These are phyloP conservation scores for Coemansia sp. DNA, from an alignment of 192 early-diverging fungal species.

Conservation along the genomic window DNA sequence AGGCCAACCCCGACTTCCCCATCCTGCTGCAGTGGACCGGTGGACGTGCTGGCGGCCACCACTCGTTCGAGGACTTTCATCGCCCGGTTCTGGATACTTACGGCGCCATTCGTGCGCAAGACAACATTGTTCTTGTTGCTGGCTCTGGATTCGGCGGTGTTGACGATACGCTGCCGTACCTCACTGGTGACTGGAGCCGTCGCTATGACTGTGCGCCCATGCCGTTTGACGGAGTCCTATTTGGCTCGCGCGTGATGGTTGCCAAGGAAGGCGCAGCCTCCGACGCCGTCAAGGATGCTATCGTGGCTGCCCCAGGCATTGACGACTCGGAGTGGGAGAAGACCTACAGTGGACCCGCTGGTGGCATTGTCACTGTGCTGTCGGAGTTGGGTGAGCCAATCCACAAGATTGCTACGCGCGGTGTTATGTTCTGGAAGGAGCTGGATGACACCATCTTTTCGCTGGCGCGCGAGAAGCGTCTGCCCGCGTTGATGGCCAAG, in stretches of 20 bases:
- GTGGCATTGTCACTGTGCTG: constrained; percentile 82
- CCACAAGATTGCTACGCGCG: constrained; percentile 89
- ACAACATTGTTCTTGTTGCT: constrained; percentile 84
- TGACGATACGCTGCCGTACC: constrained; percentile 81
- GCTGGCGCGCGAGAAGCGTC: constrained; percentile 80
- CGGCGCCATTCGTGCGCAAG: constrained; percentile 67
- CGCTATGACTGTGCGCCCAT: constrained; percentile 83
- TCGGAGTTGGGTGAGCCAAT: constrained; percentile 93
- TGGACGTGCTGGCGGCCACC: constrained; percentile 95
- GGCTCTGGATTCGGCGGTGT: constrained; percentile 91
- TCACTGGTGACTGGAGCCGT: constrained; percentile 90
- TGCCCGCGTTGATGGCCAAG: constrained; percentile 62
- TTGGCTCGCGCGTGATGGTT: constrained; percentile 94
- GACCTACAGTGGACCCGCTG: constrained; percentile 74
- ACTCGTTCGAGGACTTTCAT: constrained; percentile 96
- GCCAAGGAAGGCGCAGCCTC: constrained; percentile 84
- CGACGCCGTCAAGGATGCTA: constrained; percentile 78
- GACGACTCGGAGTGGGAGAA: constrained; percentile 79
- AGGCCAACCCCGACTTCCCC: constrained; percentile 80
- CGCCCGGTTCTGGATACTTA: constrained; percentile 78
- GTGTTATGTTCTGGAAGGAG: constrained; percentile 77
- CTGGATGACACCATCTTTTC: constrained; percentile 79
- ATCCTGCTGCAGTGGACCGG: constrained; percentile 96
- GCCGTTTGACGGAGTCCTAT: constrained; percentile 93
- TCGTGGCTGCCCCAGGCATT: constrained; percentile 82